Conservation (phyloP, 768 basidiomycete species). For the Rhizopogon vesiculosus region DNA sequence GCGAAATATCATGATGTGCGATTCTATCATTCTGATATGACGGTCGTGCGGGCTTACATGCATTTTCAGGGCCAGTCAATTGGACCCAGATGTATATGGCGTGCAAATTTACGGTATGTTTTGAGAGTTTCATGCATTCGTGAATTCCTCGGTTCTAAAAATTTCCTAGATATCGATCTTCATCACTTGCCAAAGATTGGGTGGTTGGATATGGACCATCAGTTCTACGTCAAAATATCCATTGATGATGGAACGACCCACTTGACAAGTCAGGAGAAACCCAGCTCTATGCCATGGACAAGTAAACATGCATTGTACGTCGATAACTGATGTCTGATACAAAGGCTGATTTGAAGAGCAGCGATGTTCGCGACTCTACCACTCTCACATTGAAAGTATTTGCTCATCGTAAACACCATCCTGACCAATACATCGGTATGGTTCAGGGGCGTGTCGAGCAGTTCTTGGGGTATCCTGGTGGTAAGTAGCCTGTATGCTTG, state of each 20-base stretch:
- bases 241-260: background rate
- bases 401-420: slow-evolving; percentile 1
- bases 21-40: no score
- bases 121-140: background rate
- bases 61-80: background rate
- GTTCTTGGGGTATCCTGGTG: background rate
- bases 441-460: background rate
- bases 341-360: background rate
- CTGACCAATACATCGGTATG: background rate
- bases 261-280: background rate
- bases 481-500: background rate
- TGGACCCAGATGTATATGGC: background rate
- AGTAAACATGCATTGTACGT: background rate
- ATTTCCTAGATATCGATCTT: background rate
- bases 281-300: background rate
- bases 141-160: background rate
- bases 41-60: background rate
- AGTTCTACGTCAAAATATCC: background rate
- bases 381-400: background rate
- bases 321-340: background rate
- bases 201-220: background rate
- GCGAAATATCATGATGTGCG: background rate
- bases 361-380: background rate
- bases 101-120: background rate
- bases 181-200: slow-evolving; percentile 3